Evolutionary conservation across 495 filamentous ascomycete species (phyloP).

Genomic region (Penicillium coprophilum): DNA sequence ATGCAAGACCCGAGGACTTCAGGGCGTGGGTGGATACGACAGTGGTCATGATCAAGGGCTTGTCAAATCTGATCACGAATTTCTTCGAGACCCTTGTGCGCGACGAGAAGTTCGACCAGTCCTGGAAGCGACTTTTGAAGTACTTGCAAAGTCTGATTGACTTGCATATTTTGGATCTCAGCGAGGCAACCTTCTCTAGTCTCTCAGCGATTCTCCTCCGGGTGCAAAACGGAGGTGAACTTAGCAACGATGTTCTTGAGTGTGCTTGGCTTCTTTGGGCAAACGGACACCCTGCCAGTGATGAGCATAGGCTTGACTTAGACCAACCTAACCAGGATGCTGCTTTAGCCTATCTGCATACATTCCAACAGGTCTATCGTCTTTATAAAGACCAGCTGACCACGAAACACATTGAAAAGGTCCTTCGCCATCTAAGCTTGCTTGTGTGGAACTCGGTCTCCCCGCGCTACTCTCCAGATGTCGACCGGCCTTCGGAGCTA

Average conservation of each 20-base stretch:
- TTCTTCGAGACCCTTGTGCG: constrained; percentile 62
- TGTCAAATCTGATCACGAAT: constrained; percentile 64
- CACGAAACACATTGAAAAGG: constrained; percentile 54
- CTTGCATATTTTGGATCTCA: constrained; percentile 64
- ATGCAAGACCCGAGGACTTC: constrained; percentile 29
- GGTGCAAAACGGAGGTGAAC: constrained; percentile 41
- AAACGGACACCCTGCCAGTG: constrained; percentile 54
- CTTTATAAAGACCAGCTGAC: constrained; percentile 67
- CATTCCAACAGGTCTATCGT: constrained; percentile 75
- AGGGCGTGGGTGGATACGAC: constrained; percentile 75
- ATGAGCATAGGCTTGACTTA: constrained; percentile 47
- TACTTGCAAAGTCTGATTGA: constrained; percentile 62
- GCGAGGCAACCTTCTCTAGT: constrained; percentile 67
- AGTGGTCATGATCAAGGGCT: constrained; percentile 68
- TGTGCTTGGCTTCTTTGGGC: constrained; percentile 74
- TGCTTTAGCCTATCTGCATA: constrained; percentile 72
- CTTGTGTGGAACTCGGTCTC: constrained; percentile 70
- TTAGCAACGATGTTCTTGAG: constrained; percentile 59
- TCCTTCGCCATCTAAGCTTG: constrained; percentile 53
- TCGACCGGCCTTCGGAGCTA: constrained; percentile 78
- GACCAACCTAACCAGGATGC: constrained; percentile 68
- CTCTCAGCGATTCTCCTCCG: constrained; percentile 65
- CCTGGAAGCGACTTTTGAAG: constrained; percentile 68
- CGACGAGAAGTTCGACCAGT: constrained; percentile 56
- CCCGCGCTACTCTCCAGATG: constrained; percentile 75